Percentiles rank a stretch among this genome's conserved stretches.
These are phyloP conservation scores for Pythium chondricola DNA, from an alignment of 352 stramenopile genomes.

Conservation along the genomic window DNA sequence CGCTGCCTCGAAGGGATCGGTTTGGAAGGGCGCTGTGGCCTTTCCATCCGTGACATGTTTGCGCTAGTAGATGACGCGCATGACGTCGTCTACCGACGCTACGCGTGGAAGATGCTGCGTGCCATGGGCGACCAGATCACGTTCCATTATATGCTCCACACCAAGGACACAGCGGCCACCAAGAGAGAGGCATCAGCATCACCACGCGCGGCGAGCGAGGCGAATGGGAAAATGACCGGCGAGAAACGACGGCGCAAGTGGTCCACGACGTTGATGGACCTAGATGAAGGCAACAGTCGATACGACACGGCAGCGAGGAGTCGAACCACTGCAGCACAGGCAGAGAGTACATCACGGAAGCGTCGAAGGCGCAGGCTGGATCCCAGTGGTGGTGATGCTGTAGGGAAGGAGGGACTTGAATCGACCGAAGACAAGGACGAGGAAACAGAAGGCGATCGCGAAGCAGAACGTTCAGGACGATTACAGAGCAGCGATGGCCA, in stretches of 20 bases:
- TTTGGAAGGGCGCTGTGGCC: conserved; percentile 65
- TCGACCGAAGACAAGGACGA: not conserved
- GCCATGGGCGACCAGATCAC: conserved; percentile 41
- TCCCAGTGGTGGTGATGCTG: not conserved
- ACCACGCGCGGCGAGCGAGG: not conserved
- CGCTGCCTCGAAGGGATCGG: conserved; percentile 77
- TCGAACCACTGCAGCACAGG: not conserved
- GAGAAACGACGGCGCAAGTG: conserved; percentile 63
- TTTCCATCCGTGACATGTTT: conserved; percentile 59
- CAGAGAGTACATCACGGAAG: not conserved
- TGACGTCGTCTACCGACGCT: conserved; percentile 46
- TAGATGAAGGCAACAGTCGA: conserved; percentile 13
- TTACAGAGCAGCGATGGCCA: not conserved
- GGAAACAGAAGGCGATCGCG: not conserved
- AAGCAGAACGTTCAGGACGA: not conserved
- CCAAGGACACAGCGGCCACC: conserved; percentile 1
- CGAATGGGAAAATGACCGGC: conserved; percentile 3
- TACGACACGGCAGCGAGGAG: conserved; percentile 2
- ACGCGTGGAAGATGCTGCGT: conserved; percentile 59
- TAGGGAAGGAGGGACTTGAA: not conserved
- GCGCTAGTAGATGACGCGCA: conserved; percentile 42
- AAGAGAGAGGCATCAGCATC: not conserved
- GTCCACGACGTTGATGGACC: conserved; percentile 50
- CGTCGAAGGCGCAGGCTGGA: conserved; percentile 3
- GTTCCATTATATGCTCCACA: conserved; percentile 60